Evolutionary conservation across 495 filamentous ascomycete species (phyloP).

Genomic region (Aspergillus egyptiacus): DNA sequence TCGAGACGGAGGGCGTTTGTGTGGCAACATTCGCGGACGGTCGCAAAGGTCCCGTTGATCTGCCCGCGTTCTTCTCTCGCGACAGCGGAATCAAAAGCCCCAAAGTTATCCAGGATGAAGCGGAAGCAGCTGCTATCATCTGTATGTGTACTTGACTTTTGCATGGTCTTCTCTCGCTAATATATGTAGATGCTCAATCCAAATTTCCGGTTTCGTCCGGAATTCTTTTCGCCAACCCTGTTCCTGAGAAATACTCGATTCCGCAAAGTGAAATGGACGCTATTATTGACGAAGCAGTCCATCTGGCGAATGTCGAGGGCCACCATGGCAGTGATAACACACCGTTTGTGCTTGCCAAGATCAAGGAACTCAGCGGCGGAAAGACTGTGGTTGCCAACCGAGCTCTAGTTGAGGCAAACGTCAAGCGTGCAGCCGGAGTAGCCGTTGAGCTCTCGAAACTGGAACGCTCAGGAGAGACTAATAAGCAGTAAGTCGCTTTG

Average conservation of each 20-base stretch:
- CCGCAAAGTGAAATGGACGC: conserved; percentile 65
- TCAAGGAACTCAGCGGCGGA: conserved; percentile 71
- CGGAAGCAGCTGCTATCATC: conserved; percentile 80
- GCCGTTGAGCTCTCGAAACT: conserved; percentile 70
- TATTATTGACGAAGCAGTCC: conserved; percentile 66
- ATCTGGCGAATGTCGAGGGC: conserved; percentile 62
- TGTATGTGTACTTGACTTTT: conserved; percentile 43
- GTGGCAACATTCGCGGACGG: conserved; percentile 87
- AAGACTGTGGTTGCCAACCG: conserved; percentile 69
- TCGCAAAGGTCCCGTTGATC: conserved; percentile 59
- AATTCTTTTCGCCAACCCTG: conserved; percentile 81
- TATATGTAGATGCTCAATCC: conserved; percentile 51
- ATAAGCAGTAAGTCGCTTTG: conserved; percentile 36
- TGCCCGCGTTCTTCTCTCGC: conserved; percentile 84
- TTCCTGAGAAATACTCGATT: conserved; percentile 65
- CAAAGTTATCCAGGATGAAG: conserved; percentile 61
- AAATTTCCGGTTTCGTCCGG: conserved; percentile 64
- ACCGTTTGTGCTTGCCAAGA: conserved; percentile 76
- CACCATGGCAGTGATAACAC: conserved; percentile 75
- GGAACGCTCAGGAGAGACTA: conserved; percentile 32
- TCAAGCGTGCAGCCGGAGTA: conserved; percentile 69
- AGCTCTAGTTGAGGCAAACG: conserved; percentile 73
- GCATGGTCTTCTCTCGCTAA: background rate
- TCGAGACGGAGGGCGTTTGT: conserved; percentile 87
- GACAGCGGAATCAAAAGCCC: conserved; percentile 81